Evolutionary conservation across 371 early-diverging fungal species (phyloP), one percentile per base, ranked within the genome.

Genomic region (Circinella umbellata): DNA sequence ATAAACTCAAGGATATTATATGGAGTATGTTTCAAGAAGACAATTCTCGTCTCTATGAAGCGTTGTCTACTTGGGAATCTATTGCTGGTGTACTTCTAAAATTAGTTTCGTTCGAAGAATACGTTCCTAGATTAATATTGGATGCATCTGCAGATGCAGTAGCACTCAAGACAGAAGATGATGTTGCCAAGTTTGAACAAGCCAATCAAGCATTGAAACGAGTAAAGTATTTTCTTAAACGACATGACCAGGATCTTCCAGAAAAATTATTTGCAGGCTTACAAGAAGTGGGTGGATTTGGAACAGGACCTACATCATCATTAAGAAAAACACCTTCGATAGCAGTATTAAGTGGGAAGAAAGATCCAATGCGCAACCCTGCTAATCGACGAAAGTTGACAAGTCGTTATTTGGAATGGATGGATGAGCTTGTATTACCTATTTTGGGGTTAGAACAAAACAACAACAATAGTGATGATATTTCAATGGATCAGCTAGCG

Each of bases 341-440:
- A 37, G 34, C n/a, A 53, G 64, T 67, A 39, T 18, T 39, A 9
- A 15, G 38, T 39, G n/a, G 53, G 49, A 74, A 72, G 39, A 79
- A 79, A 20, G 78, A 77, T 47, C 76, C 73, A 10, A 69, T 72
- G 35, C 70, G 70, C 0, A 60, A 73, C 46, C 80, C 80, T 38
- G 77, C 78, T 8, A 77, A 77, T 36, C 69, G 83, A 47, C 69
- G 83, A 3, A 80, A 83, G 42, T 64, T 83, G 13, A 79, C 76
- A 4, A 74, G 68, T 18, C 68, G 69, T 5, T 76, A 77, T 59
- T 49, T 82, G 42, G 76, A 79, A 60, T 85, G 85, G 85, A 76
- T 85, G 74, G 83, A 85, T 65, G 81, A 82, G 38, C 46, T 82
- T 3, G 81, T 82, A 14, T 65, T 67, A 57, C 78, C 78, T 0